These are phyloP conservation scores for Boletellus ananas DNA, from an alignment of 768 basidiomycete genomes.

Conservation along the genomic window DNA sequence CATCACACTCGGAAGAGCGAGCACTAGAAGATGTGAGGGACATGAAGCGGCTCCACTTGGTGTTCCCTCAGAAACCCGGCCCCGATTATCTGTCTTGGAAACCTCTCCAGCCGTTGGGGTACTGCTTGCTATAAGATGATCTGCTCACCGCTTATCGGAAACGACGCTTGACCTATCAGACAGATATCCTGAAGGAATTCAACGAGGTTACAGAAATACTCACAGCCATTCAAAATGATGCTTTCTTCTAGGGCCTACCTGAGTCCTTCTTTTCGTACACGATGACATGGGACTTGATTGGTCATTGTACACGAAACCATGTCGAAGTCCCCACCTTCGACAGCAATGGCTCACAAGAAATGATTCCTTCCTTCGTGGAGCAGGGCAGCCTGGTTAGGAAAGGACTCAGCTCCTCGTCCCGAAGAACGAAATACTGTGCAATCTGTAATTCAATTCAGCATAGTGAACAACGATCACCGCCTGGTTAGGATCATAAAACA, in stretches of 20 bases:
- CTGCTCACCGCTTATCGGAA: constrained; percentile 8
- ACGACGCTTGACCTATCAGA: constrained; percentile 10
- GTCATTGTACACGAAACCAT: not conserved
- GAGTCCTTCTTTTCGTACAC: constrained; percentile 13
- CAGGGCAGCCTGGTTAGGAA: constrained; percentile 12
- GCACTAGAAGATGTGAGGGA: constrained; percentile 2
- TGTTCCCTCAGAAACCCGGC: not conserved
- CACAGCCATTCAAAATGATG: constrained; percentile 6
- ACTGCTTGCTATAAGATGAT: not conserved
- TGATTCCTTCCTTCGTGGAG: constrained; percentile 19
- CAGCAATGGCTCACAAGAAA: constrained; percentile 2
- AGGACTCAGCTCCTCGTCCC: not conserved
- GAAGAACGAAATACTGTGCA: not conserved
- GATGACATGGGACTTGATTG: constrained; percentile 6
- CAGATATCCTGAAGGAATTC: constrained; percentile 16
- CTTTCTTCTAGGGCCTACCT: constrained; percentile 14
- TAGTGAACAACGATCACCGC: not conserved
- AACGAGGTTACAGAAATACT: constrained; percentile 13
- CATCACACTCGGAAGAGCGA: constrained; percentile 12
- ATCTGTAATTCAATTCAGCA: constrained; percentile 6
- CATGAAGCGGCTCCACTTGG: not conserved
- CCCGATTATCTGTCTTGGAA: not conserved
- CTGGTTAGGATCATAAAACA: not conserved
- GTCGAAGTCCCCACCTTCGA: constrained; percentile 1
- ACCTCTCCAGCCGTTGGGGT: not conserved